Percentiles rank a stretch among this genome's conserved stretches.
phyloP scores from a whole-genome alignment of 2,329 filamentous ascomycete genomes.

The Trichoderma afroharzianum region DNA sequence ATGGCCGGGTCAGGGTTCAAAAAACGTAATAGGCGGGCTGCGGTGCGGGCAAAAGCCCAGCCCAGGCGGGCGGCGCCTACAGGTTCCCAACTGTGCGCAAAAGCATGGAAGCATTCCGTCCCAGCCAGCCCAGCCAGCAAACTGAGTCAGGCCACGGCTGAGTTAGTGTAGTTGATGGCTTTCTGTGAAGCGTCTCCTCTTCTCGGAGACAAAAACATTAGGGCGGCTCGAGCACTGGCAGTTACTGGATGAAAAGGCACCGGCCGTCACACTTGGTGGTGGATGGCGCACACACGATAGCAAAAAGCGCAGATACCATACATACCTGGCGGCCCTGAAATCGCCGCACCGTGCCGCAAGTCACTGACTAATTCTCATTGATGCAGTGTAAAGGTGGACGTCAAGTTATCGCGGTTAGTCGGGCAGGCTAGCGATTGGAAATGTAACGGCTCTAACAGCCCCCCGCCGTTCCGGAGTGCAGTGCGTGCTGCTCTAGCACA shows the following conservation, averaged over 20 bases:
- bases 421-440: not conserved
- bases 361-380: too few species aligned
- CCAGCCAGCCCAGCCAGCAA: not conserved
- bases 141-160: constrained; percentile 1
- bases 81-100: not conserved
- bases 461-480: not conserved
- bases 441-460: not conserved
- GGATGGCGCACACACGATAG: not conserved
- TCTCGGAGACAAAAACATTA: not conserved
- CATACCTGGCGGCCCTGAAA: not conserved
- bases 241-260: not conserved
- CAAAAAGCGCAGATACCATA: not conserved
- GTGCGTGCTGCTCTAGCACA: not conserved
- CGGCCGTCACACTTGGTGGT: not conserved
- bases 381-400: not conserved
- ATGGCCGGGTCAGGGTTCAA: not conserved
- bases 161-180: too few species aligned
- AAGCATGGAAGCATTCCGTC: not conserved
- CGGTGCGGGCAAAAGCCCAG: not conserved
- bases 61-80: constrained; percentile 2
- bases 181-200: not conserved
- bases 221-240: not conserved
- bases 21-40: not conserved
- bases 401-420: not conserved
- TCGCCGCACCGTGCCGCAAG: too few species aligned